Base-by-base conservation (phyloP, 2,329 filamentous ascomycete genomes). In the Alternaria tenuissima region DNA sequence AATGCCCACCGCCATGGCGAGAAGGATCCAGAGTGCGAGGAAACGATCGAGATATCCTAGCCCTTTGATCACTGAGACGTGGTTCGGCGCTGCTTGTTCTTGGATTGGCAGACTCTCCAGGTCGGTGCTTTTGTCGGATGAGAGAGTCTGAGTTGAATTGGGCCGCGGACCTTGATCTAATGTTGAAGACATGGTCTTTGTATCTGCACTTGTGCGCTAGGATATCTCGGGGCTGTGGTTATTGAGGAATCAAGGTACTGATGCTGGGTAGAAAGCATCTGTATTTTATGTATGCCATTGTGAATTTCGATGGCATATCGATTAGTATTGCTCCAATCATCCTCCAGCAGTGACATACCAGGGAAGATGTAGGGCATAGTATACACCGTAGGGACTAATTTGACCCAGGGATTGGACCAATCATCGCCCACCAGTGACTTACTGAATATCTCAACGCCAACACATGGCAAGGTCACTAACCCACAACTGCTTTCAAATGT, bases 1-100 rank as follows among this genome's bases (percentile, higher is more conserved):
- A 5, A 53, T n/a, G 4, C 51, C 51, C 12, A 53, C 34, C 1
- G 85, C 81, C 88, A 94, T 94, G 46, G 90, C 89, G 0, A 94
- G 84, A 30, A 94, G 82, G 63, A 94, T 93, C 91, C 91, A 81
- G 26, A 81, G 55, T 69, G 51, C 51, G 14, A 44, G 39, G 11
- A 53, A 44, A 18, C 51, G 51, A 24, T 53, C 51, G 3, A 53
- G 39, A 28, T 8, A 78, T 22, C 72, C 73, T 52, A 81, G 76
- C 16, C 69, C 73, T 66, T 79, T 79, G 64, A 77, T 56, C 12
- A 59, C 57, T 3, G 65, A 60, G 28, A 12, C 39, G 11, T 55
- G 57, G n/a, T 53, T 52, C 30, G 7, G 30, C 16, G 41, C 26
- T 32, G n/a, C 38, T 38, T 57, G 20, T 18, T 57, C 39, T 18